Conservation (phyloP, 2,329 filamentous ascomycete genomes). For the Aciculosporium take region DNA sequence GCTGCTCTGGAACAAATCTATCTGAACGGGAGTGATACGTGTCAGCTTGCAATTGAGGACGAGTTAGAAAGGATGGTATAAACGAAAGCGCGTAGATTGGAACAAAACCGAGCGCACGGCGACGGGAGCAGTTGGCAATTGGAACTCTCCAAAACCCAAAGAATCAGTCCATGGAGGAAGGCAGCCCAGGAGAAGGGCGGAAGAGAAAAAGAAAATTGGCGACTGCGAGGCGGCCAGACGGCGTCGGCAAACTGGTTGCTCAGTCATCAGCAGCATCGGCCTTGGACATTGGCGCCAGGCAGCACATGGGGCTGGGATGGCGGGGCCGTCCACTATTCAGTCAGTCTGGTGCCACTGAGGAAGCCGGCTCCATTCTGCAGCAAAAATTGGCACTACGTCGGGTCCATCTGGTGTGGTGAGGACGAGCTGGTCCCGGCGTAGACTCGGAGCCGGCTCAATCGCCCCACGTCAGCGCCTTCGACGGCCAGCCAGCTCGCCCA, state of each 20-base stretch:
- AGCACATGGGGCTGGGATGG: no score
- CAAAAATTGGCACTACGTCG: background rate
- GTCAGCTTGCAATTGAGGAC: constrained; percentile 2
- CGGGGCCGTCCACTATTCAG: no score
- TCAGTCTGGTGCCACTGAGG: no score
- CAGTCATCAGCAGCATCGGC: no score
- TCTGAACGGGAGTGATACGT: background rate
- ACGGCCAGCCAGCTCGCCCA: background rate
- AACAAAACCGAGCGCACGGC: background rate
- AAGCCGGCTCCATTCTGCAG: no score
- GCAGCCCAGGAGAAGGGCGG: no score
- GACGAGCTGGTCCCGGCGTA: constrained; percentile 4
- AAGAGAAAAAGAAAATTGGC: background rate
- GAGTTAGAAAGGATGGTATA: background rate
- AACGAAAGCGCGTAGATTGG: background rate
- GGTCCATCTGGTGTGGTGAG: constrained; percentile 3
- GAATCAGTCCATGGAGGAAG: no score
- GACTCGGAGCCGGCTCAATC: constrained; percentile 4
- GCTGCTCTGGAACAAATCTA: constrained; percentile 12
- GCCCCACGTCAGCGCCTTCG: constrained; percentile 1
- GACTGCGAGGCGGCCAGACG: no score
- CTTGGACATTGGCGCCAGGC: no score
- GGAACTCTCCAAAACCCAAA: background rate
- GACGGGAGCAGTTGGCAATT: background rate
- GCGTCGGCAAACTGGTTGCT: no score